Base-by-base conservation (phyloP, 2,329 filamentous ascomycete species). In the Monilinia vaccinii-corymbosi region DNA sequence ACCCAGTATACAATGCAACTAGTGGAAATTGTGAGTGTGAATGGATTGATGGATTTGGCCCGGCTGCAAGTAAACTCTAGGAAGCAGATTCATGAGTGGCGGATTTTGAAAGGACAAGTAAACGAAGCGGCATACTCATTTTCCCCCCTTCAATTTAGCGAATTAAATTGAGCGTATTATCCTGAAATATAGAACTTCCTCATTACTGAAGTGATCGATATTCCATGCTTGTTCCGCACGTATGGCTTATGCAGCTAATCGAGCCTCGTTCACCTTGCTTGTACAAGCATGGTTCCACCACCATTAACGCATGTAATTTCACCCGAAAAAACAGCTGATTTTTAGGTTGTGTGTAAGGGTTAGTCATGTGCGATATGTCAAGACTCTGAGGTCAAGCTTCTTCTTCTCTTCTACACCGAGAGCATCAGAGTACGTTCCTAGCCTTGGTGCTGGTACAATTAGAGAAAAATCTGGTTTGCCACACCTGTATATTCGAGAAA, bases 21-120 rank as follows among this genome's bases (percentile, higher is more conserved):
- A 60, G 34, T 21, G 57, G 40, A 11, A 16, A 40, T 1, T 64
- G 62, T 16, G 58, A 56, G 16, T 65, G 58, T 46, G 38, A 55
- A 38, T 60, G 57, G 63, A 62, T 61, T 21, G 47, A 25, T 31
- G 57, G 53, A 28, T 49, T 62, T 38, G 60, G 56, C 16, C 59
- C 59, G 6, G 45, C 46, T 42, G 45, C 45, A 36, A 60, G 44
- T 31, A 42, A 53, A 11, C 18, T 55, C 9, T 55, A 55, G n/a
- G 3, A 18, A 9, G 5, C 1, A 18, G 4, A 23, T 18, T 44
- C 4, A 2, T n/a, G 18, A 32, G 11, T 23, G 13, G 38, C 18
- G 14, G 4, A 32, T 34, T 44, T 44, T 32, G n/a, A 9, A 36
- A 44, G 51, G n/a, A 18, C 14, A 44, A 32, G 38, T 16, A 21